Evolutionary conservation across 768 basidiomycete species (phyloP), one percentile per base, ranked within the genome.

Genomic region (Strobilomyces echinocephalus): DNA sequence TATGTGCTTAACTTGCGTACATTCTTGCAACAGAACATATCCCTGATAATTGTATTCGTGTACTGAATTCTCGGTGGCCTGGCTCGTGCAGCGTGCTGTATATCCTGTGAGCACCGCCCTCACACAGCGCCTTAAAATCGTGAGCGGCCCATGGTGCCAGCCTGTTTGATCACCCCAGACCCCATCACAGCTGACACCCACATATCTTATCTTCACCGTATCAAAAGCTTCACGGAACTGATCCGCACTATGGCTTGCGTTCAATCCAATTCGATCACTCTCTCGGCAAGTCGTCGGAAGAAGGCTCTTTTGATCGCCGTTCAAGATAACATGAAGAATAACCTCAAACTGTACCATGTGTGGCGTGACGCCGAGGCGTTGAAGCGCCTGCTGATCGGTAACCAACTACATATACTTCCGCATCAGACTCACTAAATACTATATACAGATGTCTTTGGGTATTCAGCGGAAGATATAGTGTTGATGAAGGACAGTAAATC

Each of bases 401-500:
- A 24, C 8, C 18, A n/a, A 2, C 24, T 16, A 12, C 18, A 21
- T 18, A 12, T 50, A 8, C 15, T 42, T 33, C 36, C 28, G 8
- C 31, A 12, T 21, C 16, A n/a, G 1, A n/a, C 16, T 40, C 30
- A 9, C 42, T 57, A 46, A 62, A 42, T 8, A 12, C 8, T 20
- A 5, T 12, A 3, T 38, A 4, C 35, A 77, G 76, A 73, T 7
- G 44, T 21, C 9, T 79, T 74, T 57, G 63, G 60, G 0, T 81
- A 81, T 55, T 21, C 63, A 12, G 55, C 63, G 0, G 64, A 69
- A 4, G 62, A 79, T 45, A 75, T 82, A 21, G 71, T 68, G 0
- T 62, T 77, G 0, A 73, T 84, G 50, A 68, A 78, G 38, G 77
- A 82, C 54, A 55, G 59, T 38, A 42, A 47, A 8, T 57, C 49